phyloP scores from a whole-genome alignment of 2,329 filamentous ascomycete genomes.

The Stagonosporopsis tanaceti region DNA sequence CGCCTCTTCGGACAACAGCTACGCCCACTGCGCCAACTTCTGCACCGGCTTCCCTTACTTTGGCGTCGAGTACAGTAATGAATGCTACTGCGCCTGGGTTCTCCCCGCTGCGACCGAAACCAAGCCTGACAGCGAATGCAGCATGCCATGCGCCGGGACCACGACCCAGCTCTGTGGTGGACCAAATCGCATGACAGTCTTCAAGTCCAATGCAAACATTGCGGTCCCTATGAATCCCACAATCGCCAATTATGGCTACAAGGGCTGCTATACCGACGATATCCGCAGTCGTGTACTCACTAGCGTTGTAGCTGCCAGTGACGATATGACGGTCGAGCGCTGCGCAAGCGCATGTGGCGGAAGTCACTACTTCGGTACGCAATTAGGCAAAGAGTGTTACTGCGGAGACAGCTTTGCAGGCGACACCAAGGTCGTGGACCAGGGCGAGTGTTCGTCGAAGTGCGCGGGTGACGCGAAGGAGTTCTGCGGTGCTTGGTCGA shows the following conservation, averaged over 20 bases:
- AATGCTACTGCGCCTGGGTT: constrained; percentile 51
- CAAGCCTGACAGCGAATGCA: constrained; percentile 26
- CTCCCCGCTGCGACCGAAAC: constrained; percentile 34
- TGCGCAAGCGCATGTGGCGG: constrained; percentile 22
- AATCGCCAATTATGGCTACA: constrained; percentile 27
- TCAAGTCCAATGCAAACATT: constrained; percentile 20
- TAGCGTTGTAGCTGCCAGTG: background rate
- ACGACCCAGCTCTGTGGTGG: constrained; percentile 27
- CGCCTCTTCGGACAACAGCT: constrained; percentile 19
- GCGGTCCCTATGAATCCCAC: constrained; percentile 20
- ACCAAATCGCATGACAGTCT: constrained; percentile 28
- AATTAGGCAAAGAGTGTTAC: constrained; percentile 32
- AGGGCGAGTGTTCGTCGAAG: constrained; percentile 28
- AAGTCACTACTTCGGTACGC: constrained; percentile 24
- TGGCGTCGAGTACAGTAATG: constrained; percentile 35
- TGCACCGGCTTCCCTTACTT: constrained; percentile 33
- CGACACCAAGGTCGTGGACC: constrained; percentile 17
- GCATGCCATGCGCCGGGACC: constrained; percentile 29
- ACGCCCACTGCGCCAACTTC: constrained; percentile 28
- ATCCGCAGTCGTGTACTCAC: constrained; percentile 26
- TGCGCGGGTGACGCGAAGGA: constrained; percentile 27
- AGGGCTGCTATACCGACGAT: constrained; percentile 34
- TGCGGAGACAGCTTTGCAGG: constrained; percentile 25
- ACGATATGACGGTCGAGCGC: constrained; percentile 26
- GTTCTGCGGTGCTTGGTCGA: constrained; percentile 30